Evolutionary conservation across 179 eudicot genomes (phyloP).

Genomic region (Spinacia oleracea): DNA sequence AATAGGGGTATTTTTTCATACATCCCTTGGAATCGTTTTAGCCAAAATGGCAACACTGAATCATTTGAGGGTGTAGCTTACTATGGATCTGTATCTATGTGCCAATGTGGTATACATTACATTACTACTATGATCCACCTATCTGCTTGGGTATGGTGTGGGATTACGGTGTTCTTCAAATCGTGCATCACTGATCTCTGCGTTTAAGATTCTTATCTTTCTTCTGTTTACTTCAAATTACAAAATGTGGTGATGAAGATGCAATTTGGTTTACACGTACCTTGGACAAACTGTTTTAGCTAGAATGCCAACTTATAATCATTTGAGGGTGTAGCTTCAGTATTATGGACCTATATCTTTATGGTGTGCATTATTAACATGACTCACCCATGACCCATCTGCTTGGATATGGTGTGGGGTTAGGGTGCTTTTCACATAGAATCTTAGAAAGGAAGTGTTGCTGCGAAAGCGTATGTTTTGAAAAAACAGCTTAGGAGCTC

Average conservation of each 20-base stretch:
- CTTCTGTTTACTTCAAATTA: neutral
- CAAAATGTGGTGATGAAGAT: neutral
- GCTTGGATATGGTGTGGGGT: neutral
- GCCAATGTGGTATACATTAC: neutral
- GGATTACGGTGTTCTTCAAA: neutral
- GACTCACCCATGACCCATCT: neutral
- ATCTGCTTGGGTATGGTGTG: neutral
- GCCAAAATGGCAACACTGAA: neutral
- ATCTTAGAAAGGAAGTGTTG: neutral
- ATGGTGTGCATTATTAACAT: neutral
- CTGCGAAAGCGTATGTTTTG: neutral
- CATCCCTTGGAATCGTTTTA: too few relatives aligned
- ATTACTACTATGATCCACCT: neutral
- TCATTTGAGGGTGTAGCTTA: neutral
- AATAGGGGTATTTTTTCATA: neutral
- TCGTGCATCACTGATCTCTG: neutral
- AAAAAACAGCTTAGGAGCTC: neutral
- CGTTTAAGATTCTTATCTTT: neutral
- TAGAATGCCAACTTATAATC: neutral
- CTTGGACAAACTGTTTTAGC: neutral
- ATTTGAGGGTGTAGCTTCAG: neutral
- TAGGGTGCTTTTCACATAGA: neutral
- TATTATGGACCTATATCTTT: neutral
- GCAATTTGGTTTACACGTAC: too few relatives aligned
- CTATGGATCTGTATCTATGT: neutral